Conservation (phyloP, 495 filamentous ascomycete species). For the Aspergillus affinis region DNA sequence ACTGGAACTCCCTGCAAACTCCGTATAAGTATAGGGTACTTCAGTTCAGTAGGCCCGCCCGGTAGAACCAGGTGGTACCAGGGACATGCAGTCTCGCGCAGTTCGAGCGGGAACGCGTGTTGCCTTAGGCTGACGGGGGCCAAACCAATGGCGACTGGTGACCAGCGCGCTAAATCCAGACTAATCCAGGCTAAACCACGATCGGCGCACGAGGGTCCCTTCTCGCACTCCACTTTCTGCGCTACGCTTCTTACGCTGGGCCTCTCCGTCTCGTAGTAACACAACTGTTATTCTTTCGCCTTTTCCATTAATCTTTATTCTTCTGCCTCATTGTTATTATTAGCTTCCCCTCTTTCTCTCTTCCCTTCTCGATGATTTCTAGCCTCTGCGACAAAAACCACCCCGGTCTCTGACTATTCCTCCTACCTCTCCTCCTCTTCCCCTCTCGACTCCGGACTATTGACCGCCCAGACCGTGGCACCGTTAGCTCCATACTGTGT, state of each 20-base stretch:
- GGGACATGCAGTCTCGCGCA: no score
- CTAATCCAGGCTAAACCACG: neutral
- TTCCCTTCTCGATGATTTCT: constrained; percentile 1
- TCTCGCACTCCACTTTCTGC: neutral
- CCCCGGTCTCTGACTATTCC: neutral
- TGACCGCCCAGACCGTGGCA: neutral
- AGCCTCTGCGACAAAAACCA: neutral
- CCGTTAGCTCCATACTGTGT: neutral
- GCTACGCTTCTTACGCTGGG: neutral
- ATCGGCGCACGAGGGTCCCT: neutral
- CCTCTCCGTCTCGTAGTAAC: no score
- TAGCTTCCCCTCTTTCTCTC: neutral
- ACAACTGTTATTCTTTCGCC: neutral
- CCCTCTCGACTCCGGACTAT: neutral
- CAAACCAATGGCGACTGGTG: neutral
- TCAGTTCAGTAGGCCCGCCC: no score
- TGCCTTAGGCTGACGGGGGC: constrained; percentile 1
- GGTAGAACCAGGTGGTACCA: no score
- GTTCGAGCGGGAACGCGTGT: constrained; percentile 1
- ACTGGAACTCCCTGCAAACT: no score
- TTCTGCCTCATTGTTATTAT: neutral
- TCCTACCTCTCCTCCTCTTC: neutral
- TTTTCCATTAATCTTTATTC: no score
- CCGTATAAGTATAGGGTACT: no score
- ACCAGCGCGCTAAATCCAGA: neutral